These are phyloP conservation scores for Coix lacrymajobi DNA, from an alignment of 176 grass and related monocot genomes.

Conservation along the genomic window DNA sequence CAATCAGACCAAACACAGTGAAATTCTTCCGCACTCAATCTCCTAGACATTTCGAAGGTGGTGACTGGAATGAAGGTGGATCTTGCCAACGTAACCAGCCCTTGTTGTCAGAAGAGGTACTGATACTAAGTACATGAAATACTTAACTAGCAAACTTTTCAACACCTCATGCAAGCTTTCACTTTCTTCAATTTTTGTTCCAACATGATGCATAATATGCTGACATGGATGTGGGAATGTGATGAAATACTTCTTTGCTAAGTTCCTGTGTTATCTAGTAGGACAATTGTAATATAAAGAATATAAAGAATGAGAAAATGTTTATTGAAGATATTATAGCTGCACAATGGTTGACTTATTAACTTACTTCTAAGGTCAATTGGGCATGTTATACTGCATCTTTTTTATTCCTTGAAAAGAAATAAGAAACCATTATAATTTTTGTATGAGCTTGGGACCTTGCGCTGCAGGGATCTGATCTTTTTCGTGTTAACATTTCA, in stretches of 20 bases:
- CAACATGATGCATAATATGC: not conserved
- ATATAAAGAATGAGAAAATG: not conserved
- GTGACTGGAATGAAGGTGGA: slow-evolving; percentile 84
- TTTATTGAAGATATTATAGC: not conserved
- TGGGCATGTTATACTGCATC: not conserved
- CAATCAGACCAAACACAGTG: slow-evolving; percentile 18
- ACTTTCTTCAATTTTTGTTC: not conserved
- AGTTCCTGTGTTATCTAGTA: not conserved
- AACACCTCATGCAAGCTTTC: not conserved
- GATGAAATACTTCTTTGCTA: not conserved
- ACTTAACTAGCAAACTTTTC: not conserved
- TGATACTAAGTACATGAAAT: not conserved
- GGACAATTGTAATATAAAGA: not conserved
- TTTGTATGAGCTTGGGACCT: not conserved
- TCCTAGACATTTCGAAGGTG: slow-evolving; percentile 93
- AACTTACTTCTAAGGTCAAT: not conserved
- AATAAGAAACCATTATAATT: not conserved
- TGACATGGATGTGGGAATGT: not conserved
- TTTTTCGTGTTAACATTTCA: not conserved
- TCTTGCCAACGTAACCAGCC: slow-evolving; percentile 56
- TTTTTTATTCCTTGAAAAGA: not conserved
- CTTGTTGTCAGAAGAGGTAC: slow-evolving; percentile 52
- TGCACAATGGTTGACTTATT: not conserved
- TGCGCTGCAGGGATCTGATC: not conserved
- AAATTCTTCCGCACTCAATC: slow-evolving; percentile 88